These are phyloP conservation scores for Chlamydomonas eustigma DNA, from an alignment of 139 green algal species.

Conservation along the genomic window DNA sequence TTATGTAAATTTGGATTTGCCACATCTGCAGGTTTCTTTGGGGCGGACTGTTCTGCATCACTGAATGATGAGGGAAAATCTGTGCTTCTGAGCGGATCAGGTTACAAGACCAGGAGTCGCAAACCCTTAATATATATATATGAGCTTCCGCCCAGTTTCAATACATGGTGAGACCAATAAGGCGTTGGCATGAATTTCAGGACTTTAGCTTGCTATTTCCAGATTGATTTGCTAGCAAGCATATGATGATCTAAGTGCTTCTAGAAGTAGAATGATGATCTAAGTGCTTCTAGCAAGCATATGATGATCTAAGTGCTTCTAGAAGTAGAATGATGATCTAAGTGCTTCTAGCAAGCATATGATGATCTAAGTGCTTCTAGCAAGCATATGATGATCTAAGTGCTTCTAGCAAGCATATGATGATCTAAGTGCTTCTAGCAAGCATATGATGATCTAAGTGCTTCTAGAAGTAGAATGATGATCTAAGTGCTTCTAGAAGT, in stretches of 20 bases:
- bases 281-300: not conserved
- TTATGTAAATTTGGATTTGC: not conserved
- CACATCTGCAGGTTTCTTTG: conserved; percentile 23
- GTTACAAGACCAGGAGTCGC: conserved; percentile 16
- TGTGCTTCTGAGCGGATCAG: conserved; percentile 28
- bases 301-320: not conserved
- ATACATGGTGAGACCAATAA: conserved; percentile 6
- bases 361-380: not conserved
- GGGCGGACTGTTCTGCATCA: conserved; percentile 30
- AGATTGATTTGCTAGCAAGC: not conserved
- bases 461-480: not conserved
- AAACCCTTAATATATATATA: conserved; percentile 31
- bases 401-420: not conserved
- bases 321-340: not conserved
- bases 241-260: not conserved
- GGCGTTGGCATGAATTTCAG: not conserved
- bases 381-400: not conserved
- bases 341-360: not conserved
- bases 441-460: not conserved
- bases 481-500: not conserved
- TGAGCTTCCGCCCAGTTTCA: conserved; percentile 27
- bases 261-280: not conserved
- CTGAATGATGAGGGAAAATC: conserved; percentile 11
- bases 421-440: not conserved
- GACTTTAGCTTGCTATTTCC: not conserved